phyloP scores from a whole-genome alignment of 208 protist genomes.

The Leishmania tarentolae region DNA sequence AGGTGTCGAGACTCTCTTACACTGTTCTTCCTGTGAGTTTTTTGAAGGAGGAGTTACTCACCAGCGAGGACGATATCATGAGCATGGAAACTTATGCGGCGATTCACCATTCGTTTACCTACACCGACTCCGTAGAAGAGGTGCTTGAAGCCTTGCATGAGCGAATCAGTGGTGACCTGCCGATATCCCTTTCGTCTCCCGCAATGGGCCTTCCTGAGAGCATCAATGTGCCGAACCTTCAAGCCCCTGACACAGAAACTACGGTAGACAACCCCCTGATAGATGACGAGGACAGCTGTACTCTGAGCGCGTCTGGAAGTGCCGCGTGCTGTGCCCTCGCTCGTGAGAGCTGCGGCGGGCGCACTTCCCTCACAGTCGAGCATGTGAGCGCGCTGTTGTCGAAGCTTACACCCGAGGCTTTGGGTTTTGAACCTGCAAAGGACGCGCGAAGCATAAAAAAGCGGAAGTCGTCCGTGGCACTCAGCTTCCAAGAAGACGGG shows the following conservation, averaged over 20 bases:
- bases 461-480: constrained; percentile 27
- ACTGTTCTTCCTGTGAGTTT: constrained; percentile 19
- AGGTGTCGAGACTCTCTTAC: constrained; percentile 20
- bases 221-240: not conserved
- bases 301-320: not conserved
- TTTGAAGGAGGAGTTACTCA: not conserved
- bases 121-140: constrained; percentile 38
- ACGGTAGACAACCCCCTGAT: not conserved
- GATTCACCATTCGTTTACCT: constrained; percentile 29
- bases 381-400: constrained; percentile 43
- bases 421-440: constrained; percentile 26
- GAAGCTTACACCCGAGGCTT: constrained; percentile 49
- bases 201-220: not conserved
- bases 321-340: not conserved
- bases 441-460: constrained; percentile 2
- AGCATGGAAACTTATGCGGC: constrained; percentile 25
- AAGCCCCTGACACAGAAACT: not conserved
- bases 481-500: not conserved
- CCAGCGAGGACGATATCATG: constrained; percentile 13
- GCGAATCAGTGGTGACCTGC: constrained; percentile 18
- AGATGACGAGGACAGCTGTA: too few relatives aligned
- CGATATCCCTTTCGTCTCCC: not conserved
- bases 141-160: constrained; percentile 27
- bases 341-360: not conserved
- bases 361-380: constrained; percentile 32